These are phyloP conservation scores for Garcia nutans DNA, from an alignment of 345 rosid species.

Conservation along the genomic window DNA sequence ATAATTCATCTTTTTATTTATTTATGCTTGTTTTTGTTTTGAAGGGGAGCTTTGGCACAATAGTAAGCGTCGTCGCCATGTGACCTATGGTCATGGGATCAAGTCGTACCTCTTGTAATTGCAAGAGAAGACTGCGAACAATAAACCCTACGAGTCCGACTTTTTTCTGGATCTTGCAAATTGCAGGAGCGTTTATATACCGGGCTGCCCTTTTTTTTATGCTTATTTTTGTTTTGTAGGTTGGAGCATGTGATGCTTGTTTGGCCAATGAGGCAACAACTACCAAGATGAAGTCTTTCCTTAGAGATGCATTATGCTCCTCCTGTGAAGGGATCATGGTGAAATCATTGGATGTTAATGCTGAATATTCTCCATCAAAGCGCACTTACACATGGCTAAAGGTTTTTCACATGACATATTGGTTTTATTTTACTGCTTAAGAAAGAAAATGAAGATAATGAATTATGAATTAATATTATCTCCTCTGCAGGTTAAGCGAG, in stretches of 20 bases:
- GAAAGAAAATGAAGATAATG: not conserved
- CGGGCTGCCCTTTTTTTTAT: too few species aligned
- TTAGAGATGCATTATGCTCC: constrained; percentile 62
- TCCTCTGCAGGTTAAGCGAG: constrained; percentile 73
- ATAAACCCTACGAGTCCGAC: too few species aligned
- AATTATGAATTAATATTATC: constrained; percentile 13
- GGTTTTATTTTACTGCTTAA: not conserved
- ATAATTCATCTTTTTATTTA: constrained; percentile 1
- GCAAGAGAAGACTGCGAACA: too few species aligned
- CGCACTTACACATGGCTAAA: constrained; percentile 87
- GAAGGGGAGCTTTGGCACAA: too few species aligned
- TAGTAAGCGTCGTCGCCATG: too few species aligned
- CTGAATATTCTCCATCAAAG: constrained; percentile 79
- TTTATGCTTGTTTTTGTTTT: constrained; percentile 11
- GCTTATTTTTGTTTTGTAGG: constrained; percentile 41
- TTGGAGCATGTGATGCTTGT: constrained; percentile 57
- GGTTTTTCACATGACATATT: constrained; percentile 36
- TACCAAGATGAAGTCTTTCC: constrained; percentile 52
- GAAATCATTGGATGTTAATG: constrained; percentile 64
- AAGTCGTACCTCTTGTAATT: too few species aligned
- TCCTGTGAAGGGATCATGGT: constrained; percentile 91
- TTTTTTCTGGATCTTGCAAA: too few species aligned
- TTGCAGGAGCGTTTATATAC: too few species aligned
- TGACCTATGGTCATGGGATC: too few species aligned
- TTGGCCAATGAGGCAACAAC: constrained; percentile 43